These are phyloP conservation scores for Globisporangium radiosum DNA, from an alignment of 352 stramenopile genomes.

Conservation along the genomic window DNA sequence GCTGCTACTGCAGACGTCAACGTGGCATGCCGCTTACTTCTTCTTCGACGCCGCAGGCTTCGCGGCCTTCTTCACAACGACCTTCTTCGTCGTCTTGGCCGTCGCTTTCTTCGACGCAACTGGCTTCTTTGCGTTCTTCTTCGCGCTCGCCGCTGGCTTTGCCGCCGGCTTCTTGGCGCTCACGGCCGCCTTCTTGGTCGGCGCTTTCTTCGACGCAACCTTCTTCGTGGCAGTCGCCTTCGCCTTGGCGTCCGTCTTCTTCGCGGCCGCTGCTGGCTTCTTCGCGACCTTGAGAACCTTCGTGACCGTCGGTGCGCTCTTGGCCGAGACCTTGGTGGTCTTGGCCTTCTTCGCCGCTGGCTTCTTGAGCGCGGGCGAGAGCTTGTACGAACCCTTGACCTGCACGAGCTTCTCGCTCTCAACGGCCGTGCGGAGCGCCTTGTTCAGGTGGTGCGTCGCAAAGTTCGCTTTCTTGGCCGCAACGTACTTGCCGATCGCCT, in stretches of 20 bases:
- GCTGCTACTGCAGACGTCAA: not conserved
- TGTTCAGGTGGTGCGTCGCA: conserved; percentile 78
- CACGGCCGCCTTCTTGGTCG: conserved; percentile 54
- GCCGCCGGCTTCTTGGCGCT: conserved; percentile 25
- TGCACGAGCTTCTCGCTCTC: conserved; percentile 85
- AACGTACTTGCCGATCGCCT: conserved; percentile 90
- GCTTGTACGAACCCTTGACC: conserved; percentile 81
- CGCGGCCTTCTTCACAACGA: conserved; percentile 19
- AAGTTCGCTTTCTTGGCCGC: conserved; percentile 82
- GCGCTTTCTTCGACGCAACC: conserved; percentile 50
- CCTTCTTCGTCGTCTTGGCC: conserved; percentile 28
- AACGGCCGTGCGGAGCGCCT: conserved; percentile 86
- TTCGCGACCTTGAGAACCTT: conserved; percentile 48
- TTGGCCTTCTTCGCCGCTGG: conserved; percentile 50
- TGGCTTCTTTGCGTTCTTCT: conserved; percentile 23
- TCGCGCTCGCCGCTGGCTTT: conserved; percentile 25
- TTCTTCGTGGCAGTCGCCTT: conserved; percentile 47
- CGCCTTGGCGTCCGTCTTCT: conserved; percentile 29
- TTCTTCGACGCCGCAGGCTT: conserved; percentile 20
- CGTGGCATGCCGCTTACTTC: conserved; percentile 30
- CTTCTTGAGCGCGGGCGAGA: conserved; percentile 64
- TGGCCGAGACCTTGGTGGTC: conserved; percentile 55
- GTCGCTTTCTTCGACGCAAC: conserved; percentile 34
- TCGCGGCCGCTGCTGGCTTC: conserved; percentile 22
- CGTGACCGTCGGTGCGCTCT: conserved; percentile 32